Evolutionary conservation across 202 grass and related monocot genomes (phyloP).

Genomic region (Dendrocalamus latiflorus): DNA sequence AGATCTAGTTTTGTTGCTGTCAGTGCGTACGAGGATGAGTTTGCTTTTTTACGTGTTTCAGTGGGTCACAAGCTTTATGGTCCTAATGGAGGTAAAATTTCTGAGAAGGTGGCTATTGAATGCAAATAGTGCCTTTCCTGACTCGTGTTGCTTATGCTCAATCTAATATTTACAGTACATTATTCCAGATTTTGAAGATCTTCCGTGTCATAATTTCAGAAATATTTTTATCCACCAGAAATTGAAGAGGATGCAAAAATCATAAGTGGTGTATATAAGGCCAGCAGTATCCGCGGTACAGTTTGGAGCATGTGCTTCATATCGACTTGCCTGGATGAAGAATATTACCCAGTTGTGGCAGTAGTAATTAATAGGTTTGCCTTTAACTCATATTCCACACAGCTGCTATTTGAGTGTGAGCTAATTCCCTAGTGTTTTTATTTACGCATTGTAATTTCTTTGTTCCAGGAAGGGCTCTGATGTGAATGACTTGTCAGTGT

Average conservation of each 20-base stretch:
- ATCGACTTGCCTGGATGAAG: conserved; percentile 48
- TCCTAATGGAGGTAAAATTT: conserved; percentile 47
- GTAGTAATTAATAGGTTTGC: conserved; percentile 80
- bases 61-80: conserved; percentile 27
- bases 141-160: conserved; percentile 36
- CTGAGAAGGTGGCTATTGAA: conserved; percentile 61
- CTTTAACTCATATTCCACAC: not conserved
- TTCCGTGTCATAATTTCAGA: conserved; percentile 93
- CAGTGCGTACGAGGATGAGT: conserved; percentile 75
- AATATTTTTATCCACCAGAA: conserved; percentile 97
- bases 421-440: not conserved
- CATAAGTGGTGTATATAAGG: conserved; percentile 36
- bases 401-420: not conserved
- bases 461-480: conserved; percentile 68
- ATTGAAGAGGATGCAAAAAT: conserved; percentile 51
- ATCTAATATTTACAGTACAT: conserved; percentile 74
- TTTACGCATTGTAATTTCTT: conserved; percentile 16
- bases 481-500: conserved; percentile 74
- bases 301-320: conserved; percentile 99
- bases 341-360: conserved; percentile 72
- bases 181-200: conserved; percentile 92
- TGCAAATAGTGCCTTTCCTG: conserved; percentile 28
- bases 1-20: conserved; percentile 89
- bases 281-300: conserved; percentile 48
- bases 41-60: conserved; percentile 67